Base-by-base conservation (phyloP, 2,329 filamentous ascomycete genomes). In the Cladophialophora exuberans region DNA sequence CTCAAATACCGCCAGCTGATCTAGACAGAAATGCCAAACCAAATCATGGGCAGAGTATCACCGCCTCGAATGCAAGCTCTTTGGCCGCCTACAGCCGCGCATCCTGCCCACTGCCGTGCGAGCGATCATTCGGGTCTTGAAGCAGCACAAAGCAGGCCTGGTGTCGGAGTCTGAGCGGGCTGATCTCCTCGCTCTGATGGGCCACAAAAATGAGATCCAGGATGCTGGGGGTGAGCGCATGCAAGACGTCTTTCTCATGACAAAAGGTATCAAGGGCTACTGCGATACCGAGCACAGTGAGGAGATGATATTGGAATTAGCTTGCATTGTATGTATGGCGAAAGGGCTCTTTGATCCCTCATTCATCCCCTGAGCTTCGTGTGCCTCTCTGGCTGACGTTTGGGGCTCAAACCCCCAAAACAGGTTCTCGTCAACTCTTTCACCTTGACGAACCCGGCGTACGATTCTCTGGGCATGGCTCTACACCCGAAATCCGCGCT, bases 31-130 rank as follows among this genome's bases (percentile, higher is more conserved):
- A 23, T 87, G 84, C 65, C 84, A 87, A 70, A 70, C 73, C 38
- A 74, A 76, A 62, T 78, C 83, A 22, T 87, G 84, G 84, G 79
- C 76, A 47, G 72, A 75, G 15, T 73, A 74, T 7, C 84, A 87
- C 70, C 83, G 83, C 51, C 69, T 79, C 54, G 83, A 86, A 68
- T 87, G 84, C 64, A 74, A 77, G 23, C 73, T 80, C 5, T 79
- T 80, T 48, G 72, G 73, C 38, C 67, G 68, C 6, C 66, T 81
- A 3, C 66, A 70, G 18, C 78, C 76, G 1, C 70, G 69, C 3
- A 63, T 79, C 17, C 69, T 85, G 2, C 83, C 83, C 0, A 81
- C 77, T 59, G 77, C 78, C 35, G 80, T 81, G 1, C 74, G 84
- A 11, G 81, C 79, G 4, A 71, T 81, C 2, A 72, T 85, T 52